Percentiles rank a stretch among this genome's conserved stretches.
These are phyloP conservation scores for Podaxis rugospora DNA, from an alignment of 768 basidiomycete species.

Conservation along the genomic window DNA sequence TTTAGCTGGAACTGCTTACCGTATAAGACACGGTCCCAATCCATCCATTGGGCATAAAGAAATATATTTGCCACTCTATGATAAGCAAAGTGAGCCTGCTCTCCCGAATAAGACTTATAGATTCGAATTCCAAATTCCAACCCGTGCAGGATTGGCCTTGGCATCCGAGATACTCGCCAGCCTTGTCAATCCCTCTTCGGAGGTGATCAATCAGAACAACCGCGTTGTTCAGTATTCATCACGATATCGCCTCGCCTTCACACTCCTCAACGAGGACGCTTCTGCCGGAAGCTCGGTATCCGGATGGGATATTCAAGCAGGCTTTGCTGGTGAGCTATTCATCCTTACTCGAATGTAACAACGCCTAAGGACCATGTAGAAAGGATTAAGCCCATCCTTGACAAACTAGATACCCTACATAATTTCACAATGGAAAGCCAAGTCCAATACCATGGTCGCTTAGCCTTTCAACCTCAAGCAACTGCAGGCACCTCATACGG, in stretches of 20 bases:
- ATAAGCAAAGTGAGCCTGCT: not conserved
- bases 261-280: constrained; percentile 87
- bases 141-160: constrained; percentile 24
- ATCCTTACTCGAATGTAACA: not conserved
- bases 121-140: constrained; percentile 34
- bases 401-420: constrained; percentile 62
- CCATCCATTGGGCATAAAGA: constrained; percentile 1
- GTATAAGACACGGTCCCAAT: not conserved
- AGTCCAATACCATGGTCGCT: constrained; percentile 85
- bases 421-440: constrained; percentile 95
- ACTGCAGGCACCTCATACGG: constrained; percentile 42
- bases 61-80: constrained; percentile 1
- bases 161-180: not conserved
- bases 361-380: constrained; percentile 2
- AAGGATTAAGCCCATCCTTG: constrained; percentile 68
- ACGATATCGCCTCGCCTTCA: constrained; percentile 86
- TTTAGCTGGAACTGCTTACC: constrained; percentile 1
- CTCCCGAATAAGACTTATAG: constrained; percentile 18
- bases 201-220: constrained; percentile 1
- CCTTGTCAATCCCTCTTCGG: constrained; percentile 1
- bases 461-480: constrained; percentile 67
- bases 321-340: constrained; percentile 53
- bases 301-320: constrained; percentile 70
- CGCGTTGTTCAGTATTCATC: constrained; percentile 73
- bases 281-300: constrained; percentile 52